These are phyloP conservation scores for Nicotiana paniculata DNA, from an alignment of 257 asterid genomes.

Conservation along the genomic window DNA sequence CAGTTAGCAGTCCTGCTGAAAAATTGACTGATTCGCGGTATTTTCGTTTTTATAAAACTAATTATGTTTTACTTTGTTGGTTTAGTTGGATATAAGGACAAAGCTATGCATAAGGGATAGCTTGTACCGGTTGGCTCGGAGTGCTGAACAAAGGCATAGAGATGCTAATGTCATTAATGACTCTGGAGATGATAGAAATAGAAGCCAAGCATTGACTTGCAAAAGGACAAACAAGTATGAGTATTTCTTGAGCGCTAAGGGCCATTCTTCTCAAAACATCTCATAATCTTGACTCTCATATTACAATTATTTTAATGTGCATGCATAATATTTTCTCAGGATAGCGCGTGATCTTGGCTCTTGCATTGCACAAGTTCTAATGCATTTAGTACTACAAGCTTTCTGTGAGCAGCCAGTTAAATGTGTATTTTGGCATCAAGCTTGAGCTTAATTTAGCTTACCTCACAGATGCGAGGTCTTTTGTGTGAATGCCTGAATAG, in stretches of 20 bases:
- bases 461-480: not conserved
- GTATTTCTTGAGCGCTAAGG: not conserved
- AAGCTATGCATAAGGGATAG: slow-evolving; percentile 86
- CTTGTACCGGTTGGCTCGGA: slow-evolving; percentile 71
- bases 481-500: not conserved
- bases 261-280: not conserved
- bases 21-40: not conserved
- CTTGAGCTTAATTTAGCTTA: not conserved
- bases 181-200: slow-evolving; percentile 34
- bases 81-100: slow-evolving; percentile 72
- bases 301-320: not conserved
- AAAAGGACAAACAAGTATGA: slow-evolving; percentile 53
- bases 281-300: not conserved
- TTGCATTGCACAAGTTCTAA: not conserved
- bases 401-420: not conserved
- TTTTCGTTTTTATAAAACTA: not conserved
- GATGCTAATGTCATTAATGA: slow-evolving; percentile 19
- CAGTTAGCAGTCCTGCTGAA: not conserved
- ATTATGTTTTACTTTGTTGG: slow-evolving; percentile 18
- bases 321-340: not conserved
- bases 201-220: slow-evolving; percentile 26
- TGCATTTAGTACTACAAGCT: not conserved
- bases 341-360: not conserved
- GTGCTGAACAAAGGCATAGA: slow-evolving; percentile 68
- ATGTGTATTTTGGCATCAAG: not conserved